Evolutionary conservation across 176 grass and related monocot species (phyloP).

Genomic region (Elymus sibiricus): DNA sequence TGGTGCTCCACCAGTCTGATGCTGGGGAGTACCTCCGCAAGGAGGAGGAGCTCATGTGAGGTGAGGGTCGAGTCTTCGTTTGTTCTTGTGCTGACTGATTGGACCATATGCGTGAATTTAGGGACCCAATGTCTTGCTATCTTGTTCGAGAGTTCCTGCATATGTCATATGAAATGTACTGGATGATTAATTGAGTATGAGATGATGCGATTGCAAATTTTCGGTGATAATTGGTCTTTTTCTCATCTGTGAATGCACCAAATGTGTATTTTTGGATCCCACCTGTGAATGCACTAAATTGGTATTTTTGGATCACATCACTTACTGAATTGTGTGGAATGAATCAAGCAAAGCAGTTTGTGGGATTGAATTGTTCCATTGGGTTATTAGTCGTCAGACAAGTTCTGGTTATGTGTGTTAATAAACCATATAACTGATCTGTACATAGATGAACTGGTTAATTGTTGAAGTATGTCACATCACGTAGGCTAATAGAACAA

Average conservation of each 20-base stretch:
- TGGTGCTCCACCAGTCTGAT: slow-evolving; percentile 77
- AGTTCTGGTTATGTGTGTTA: not conserved
- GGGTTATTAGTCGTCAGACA: not conserved
- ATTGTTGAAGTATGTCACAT: not conserved
- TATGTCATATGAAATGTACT: not conserved
- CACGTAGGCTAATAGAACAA: not conserved
- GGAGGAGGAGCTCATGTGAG: slow-evolving; percentile 72
- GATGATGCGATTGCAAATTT: not conserved
- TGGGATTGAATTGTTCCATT: not conserved
- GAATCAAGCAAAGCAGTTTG: not conserved
- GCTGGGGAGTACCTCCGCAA: slow-evolving; percentile 77
- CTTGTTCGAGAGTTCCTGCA: not conserved
- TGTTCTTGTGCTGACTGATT: not conserved
- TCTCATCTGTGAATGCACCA: not conserved
- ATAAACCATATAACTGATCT: not conserved
- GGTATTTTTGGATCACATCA: not conserved
- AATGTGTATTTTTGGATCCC: not conserved
- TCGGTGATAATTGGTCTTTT: not conserved
- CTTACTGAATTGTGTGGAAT: not conserved
- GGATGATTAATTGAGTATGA: not conserved
- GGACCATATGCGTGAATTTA: not conserved
- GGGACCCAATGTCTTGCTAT: not conserved
- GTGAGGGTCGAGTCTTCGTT: not conserved
- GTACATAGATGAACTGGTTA: not conserved
- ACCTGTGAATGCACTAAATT: not conserved